Evolutionary conservation across 495 filamentous ascomycete genomes (phyloP), one percentile per base, ranked within the genome.

Genomic region (Neurospora sp.): DNA sequence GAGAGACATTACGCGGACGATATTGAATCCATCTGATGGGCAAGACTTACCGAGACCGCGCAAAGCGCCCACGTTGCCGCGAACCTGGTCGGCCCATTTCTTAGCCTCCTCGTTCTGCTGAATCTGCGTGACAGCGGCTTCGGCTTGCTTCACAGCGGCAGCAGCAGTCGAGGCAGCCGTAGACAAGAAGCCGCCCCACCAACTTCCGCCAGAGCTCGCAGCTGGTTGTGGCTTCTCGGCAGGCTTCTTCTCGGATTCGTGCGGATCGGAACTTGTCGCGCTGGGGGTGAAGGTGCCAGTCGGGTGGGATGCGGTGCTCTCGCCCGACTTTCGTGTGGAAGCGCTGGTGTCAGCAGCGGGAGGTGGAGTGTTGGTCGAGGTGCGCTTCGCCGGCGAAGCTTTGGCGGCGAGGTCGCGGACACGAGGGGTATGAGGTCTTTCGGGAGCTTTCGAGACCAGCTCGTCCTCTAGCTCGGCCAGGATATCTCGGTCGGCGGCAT

Each of bases 81-180:
- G 91, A 48, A 98, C 92, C 79, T 98, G 95, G 72, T 94, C 91
- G 7, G 94, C 96, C 96, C 96, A 98, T 81, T 91, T 90, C 82
- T 94, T 93, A 48, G 94, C 96, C 80, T 99, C 96, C 81, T 99
- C 94, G 73, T 97, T 97, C 77, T 94, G 92, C 79, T 96, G 93
- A 48, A 98, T 94, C 79, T 97, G 94, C 78, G 97, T 97, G 69
- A 97, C 94, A 1, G 94, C 90, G 17, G 90, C 93, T 80, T 98
- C 94, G 40, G 96, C 96, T 79, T 94, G 93, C 86, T 97, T 97
- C 81, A 97, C 92, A 59, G 95, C 96, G 41, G 94, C 93, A 68
- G 86, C 87, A 44, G 90, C 90, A 35, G 53, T 61, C 10, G 53
- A 61, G 12, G 53, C 53, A 8, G 53, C 53, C 7, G 89, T 90